Conservation (phyloP, 2,329 filamentous ascomycete species). For the Penicillium capsulatum region DNA sequence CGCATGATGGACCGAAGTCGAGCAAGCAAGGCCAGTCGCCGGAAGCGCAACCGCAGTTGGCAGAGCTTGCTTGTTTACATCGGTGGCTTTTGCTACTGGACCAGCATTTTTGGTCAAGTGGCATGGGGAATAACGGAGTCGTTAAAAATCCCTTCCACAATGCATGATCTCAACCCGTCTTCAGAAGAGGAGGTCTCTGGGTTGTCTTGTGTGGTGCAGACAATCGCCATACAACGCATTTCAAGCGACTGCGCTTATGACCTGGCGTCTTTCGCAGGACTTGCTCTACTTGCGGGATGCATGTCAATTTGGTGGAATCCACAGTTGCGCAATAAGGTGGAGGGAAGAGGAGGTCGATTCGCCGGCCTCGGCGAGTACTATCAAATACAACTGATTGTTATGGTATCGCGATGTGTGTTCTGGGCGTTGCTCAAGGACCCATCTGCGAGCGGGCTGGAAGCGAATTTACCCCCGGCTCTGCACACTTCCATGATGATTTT, state of each 20-base stretch:
- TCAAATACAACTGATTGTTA: conserved; percentile 43
- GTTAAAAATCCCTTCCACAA: conserved; percentile 10
- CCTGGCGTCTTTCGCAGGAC: conserved; percentile 33
- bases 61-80: conserved; percentile 41
- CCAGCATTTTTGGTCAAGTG: conserved; percentile 43
- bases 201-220: conserved; percentile 20
- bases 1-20: conserved; percentile 66
- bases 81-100: conserved; percentile 43
- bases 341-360: conserved; percentile 40
- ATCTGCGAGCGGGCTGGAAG: conserved; percentile 31
- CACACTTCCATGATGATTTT: conserved; percentile 42
- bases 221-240: conserved; percentile 18
- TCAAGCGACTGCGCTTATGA: conserved; percentile 28
- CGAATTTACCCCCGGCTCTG: conserved; percentile 30
- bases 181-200: conserved; percentile 17
- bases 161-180: background rate
- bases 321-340: conserved; percentile 42
- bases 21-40: conserved; percentile 31
- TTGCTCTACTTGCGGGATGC: conserved; percentile 41
- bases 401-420: conserved; percentile 42
- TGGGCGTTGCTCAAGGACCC: conserved; percentile 44
- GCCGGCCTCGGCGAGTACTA: conserved; percentile 46
- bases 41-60: conserved; percentile 39
- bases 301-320: conserved; percentile 50
- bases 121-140: conserved; percentile 39